Base-by-base conservation (phyloP, 2,329 filamentous ascomycete genomes). In the Didymella pomorum region DNA sequence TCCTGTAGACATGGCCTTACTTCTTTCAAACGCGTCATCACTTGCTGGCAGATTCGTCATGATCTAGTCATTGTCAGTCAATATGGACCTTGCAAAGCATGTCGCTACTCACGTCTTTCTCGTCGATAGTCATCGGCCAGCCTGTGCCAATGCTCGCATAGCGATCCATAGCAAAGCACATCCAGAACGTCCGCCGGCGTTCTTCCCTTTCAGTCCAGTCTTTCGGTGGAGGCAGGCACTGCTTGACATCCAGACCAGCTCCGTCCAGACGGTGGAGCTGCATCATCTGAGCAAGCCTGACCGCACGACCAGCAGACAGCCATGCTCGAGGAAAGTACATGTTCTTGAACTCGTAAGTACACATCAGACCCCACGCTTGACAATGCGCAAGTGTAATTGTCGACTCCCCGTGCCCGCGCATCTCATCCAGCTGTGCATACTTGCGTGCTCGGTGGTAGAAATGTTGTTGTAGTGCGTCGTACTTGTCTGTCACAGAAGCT, bases 271-370 rank as follows among this genome's bases (percentile, higher is more conserved):
- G 87, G 76, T 98, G 92, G 33, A 98, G 79, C 9, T 94, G 92
- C 80, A 97, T 92, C 94, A 98, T 97, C 71, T 96, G 89, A 49
- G 87, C 86, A 52, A 98, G 78, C 49, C 94, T 86, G n/a, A 89
- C 86, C 4, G 90, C 90, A 61, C 91, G 84, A 21, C 94, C 95
- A 2, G 91, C 89, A 66, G 91, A 97, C 80, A 97, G 87, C 95
- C 95, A 98, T 0, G 95, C 95, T 65, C 95, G 84, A 1, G 95
- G 94, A 68, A 98, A 98, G 76, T 93, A 96, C 91, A 98, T 97
- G 84, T 91, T 90, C 79, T 94, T 97, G 82, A 97, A 98, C 76
- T 99, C 95, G 70, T 96, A 97, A 0, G 86, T 87, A 6, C 88
- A 86, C 46, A 96, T 83, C 20, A 98, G 80, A 25, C 88, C 82